Conservation (phyloP, 805 yeast genomes). For the Ogataea dorogensis region DNA sequence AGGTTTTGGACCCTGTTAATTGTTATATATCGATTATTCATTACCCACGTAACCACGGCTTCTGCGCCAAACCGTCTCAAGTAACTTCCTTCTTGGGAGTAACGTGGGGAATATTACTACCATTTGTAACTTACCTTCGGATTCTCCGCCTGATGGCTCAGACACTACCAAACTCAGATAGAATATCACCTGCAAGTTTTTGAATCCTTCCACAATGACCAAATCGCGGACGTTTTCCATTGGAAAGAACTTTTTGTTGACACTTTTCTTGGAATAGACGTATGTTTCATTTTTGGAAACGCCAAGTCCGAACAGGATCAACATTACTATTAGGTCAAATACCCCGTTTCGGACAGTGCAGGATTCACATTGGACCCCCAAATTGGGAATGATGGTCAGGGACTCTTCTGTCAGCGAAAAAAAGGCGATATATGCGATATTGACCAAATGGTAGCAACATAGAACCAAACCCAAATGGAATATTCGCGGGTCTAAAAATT, state of each 20-base stretch:
- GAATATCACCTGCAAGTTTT: conserved; percentile 62
- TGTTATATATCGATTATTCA: background rate
- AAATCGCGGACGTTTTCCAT: conserved; percentile 57
- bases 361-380: conserved; percentile 47
- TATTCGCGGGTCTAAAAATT: conserved; percentile 3
- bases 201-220: conserved; percentile 74
- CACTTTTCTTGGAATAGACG: conserved; percentile 5
- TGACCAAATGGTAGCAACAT: conserved; percentile 18
- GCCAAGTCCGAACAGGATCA: conserved; percentile 6
- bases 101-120: conserved; percentile 33
- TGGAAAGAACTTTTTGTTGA: conserved; percentile 49
- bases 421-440: conserved; percentile 24
- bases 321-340: conserved; percentile 9
- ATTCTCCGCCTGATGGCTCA: conserved; percentile 19
- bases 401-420: conserved; percentile 42
- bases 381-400: conserved; percentile 43
- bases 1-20: conserved; percentile 2
- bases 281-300: conserved; percentile 4
- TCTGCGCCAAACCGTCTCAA: conserved; percentile 31
- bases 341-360: conserved; percentile 28
- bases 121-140: conserved; percentile 22
- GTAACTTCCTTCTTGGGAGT: conserved; percentile 31
- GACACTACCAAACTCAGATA: conserved; percentile 60
- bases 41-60: conserved; percentile 18
- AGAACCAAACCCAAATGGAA: conserved; percentile 13